phyloP scores from a whole-genome alignment of 2,329 filamentous ascomycete species.

The Hypoxylon sp. region DNA sequence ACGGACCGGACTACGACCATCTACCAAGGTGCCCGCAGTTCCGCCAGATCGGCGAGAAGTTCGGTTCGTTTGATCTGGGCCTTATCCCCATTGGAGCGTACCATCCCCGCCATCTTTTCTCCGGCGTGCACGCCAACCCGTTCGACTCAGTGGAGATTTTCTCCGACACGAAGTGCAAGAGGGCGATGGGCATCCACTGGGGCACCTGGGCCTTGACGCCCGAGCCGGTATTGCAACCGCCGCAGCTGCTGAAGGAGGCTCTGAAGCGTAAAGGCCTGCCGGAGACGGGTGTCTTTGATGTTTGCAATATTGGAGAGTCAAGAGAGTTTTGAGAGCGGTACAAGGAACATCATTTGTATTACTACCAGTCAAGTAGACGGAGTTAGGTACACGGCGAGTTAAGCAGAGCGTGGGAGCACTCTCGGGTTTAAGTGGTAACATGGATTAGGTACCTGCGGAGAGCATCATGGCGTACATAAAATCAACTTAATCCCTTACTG shows the following conservation, averaged over 20 bases:
- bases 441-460: not conserved
- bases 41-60: slow-evolving; percentile 81
- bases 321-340: slow-evolving; percentile 74
- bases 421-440: not conserved
- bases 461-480: not conserved
- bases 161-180: slow-evolving; percentile 81
- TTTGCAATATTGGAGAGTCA: slow-evolving; percentile 88
- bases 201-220: slow-evolving; percentile 89
- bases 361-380: not conserved
- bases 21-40: slow-evolving; percentile 87
- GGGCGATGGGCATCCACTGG: slow-evolving; percentile 92
- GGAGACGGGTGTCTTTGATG: slow-evolving; percentile 83
- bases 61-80: slow-evolving; percentile 91
- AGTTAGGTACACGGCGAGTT: not conserved
- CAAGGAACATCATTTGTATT: not conserved
- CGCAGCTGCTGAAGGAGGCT: slow-evolving; percentile 78
- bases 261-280: slow-evolving; percentile 75
- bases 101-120: slow-evolving; percentile 79
- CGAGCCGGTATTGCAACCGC: slow-evolving; percentile 89
- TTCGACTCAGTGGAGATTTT: slow-evolving; percentile 93
- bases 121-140: slow-evolving; percentile 87
- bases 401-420: not conserved
- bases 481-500: not conserved
- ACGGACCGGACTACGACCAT: slow-evolving; percentile 74
- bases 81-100: slow-evolving; percentile 96